Base-by-base conservation (phyloP, 345 rosid genomes). In the Euphorbia tirucalli region DNA sequence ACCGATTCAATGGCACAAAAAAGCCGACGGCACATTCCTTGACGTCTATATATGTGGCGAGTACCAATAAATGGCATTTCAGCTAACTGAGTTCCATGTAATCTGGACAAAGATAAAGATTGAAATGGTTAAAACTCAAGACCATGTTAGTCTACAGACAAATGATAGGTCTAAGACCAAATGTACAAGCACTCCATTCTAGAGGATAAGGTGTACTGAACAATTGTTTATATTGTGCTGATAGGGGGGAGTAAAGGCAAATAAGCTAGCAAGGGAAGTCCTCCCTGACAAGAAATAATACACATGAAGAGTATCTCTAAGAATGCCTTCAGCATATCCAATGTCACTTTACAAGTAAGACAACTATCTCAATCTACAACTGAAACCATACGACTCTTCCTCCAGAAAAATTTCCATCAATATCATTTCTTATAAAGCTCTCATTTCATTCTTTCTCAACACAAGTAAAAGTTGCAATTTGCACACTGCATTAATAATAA, bases 41-140 rank as follows among this genome's bases (percentile, higher is more conserved):
- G 81, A 16, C 78, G 81, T 57, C 81, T 73, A 31, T 78, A 78
- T 55, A 70, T 59, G 27, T 78, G 81, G 22, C 81, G 81, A 15
- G 81, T 78, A 48, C 81, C 81, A 58, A 78, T 78, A 52, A 78
- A 78, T 64, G 81, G 81, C 81, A 78, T 74, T 69, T 78, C 81
- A 35, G 81, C 78, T 68, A 78, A 65, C 31, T 15, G 59, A 10
- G 78, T 70, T 58, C 81, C 78, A 39, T 78, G 81, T 57, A 79
- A 71, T 69, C 71, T 70, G 68, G 27, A 57, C 66, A 35, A 54
- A 21, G 18, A 56, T 25, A 28, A 22, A 25, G 44, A 3, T 19
- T 52, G 57, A 19, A 57, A 78, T 61, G 70, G 61, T 37, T 73
- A 63, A 35, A 21, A 15, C 49, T 66, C 62, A 65, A 52, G 37